These are phyloP conservation scores for Suhomyces sp. DNA, from an alignment of 805 yeast species.

Conservation along the genomic window DNA sequence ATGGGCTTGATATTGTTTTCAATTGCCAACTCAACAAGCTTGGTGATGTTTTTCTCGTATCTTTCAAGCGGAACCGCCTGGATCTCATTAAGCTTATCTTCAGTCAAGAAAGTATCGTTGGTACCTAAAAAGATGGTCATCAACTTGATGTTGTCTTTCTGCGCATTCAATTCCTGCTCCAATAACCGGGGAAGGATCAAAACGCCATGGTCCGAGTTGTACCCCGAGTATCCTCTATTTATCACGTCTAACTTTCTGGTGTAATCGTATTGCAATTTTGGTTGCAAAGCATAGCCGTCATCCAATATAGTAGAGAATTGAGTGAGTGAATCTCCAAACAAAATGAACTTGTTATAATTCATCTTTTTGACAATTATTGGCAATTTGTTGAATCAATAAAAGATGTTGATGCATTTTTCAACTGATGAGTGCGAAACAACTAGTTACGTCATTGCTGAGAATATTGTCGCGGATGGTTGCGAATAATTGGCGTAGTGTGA, in stretches of 20 bases:
- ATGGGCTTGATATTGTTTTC: conserved; percentile 49
- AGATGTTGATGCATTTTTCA: background rate
- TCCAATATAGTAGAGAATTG: conserved; percentile 46
- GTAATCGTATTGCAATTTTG: conserved; percentile 51
- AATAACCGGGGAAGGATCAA: conserved; percentile 41
- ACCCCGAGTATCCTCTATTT: conserved; percentile 76
- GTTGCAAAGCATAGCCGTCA: conserved; percentile 45
- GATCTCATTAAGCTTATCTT: conserved; percentile 14
- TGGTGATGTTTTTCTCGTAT: conserved; percentile 46
- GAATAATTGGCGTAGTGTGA: too few relatives aligned
- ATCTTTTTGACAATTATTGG: too few relatives aligned
- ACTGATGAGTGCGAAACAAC: background rate
- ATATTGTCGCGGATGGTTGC: too few relatives aligned
- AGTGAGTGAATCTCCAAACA: conserved; percentile 73
- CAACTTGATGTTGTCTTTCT: conserved; percentile 30
- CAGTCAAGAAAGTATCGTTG: conserved; percentile 51
- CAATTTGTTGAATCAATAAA: background rate
- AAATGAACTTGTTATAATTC: conserved; percentile 43
- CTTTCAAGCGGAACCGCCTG: conserved; percentile 50
- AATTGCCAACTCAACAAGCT: conserved; percentile 40
- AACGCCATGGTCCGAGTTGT: conserved; percentile 61
- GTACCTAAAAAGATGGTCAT: conserved; percentile 75
- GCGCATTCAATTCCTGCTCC: conserved; percentile 31
- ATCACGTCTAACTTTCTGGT: conserved; percentile 63
- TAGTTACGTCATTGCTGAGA: background rate